phyloP scores from a whole-genome alignment of 306 rosid species.

The Malus orientalis region DNA sequence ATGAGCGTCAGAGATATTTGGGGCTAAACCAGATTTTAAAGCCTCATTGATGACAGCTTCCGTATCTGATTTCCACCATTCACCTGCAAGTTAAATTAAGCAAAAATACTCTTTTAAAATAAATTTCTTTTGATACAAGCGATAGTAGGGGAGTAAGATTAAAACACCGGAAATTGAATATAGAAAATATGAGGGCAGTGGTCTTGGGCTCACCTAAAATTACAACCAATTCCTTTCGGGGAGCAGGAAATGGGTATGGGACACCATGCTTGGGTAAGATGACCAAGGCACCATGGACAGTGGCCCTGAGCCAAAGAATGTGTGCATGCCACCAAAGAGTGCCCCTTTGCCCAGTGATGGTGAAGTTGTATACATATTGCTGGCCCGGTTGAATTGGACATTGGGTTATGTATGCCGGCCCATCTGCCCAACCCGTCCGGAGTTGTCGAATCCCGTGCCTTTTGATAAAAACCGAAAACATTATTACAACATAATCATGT shows the following conservation, averaged over 20 bases:
- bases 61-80: conserved; percentile 95
- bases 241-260: conserved; percentile 81
- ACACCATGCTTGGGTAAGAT: conserved; percentile 78
- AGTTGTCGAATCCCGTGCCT: conserved; percentile 86
- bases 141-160: background rate
- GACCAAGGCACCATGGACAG: conserved; percentile 74
- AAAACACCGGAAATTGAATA: too few species aligned
- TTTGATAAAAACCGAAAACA: background rate
- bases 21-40: conserved; percentile 63
- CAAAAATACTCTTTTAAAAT: background rate
- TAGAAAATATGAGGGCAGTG: background rate
- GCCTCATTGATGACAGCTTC: conserved; percentile 76
- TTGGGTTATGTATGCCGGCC: conserved; percentile 86
- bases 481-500: background rate
- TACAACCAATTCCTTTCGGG: conserved; percentile 53
- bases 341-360: conserved; percentile 85
- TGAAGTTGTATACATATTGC: conserved; percentile 55
- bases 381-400: conserved; percentile 81
- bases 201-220: conserved; percentile 41
- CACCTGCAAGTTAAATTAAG: conserved; percentile 44
- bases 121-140: background rate
- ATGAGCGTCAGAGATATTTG: conserved; percentile 89
- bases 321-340: conserved; percentile 93
- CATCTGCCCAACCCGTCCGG: conserved; percentile 83
- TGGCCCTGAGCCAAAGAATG: conserved; percentile 83